Conservation (phyloP, 2,329 filamentous ascomycete species). For the Periconia sp. region DNA sequence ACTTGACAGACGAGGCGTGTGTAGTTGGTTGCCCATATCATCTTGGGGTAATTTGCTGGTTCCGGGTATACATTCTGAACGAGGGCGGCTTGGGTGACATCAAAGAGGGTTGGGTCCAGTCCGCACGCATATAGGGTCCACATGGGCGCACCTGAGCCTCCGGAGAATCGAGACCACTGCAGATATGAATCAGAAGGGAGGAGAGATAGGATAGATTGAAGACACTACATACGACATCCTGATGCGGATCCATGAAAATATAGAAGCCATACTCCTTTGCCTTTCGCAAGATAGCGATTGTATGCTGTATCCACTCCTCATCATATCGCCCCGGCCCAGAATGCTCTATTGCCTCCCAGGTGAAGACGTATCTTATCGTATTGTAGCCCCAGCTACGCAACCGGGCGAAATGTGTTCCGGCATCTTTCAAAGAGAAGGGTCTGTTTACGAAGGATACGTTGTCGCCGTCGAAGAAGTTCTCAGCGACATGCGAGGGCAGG, state of each 20-base stretch:
- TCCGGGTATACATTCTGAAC: slow-evolving; percentile 94
- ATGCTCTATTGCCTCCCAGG: slow-evolving; percentile 98
- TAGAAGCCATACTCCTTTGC: slow-evolving; percentile 94
- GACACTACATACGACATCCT: slow-evolving; percentile 78
- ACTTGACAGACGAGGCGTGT: slow-evolving; percentile 83
- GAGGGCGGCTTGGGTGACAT: slow-evolving; percentile 85
- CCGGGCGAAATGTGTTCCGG: slow-evolving; percentile 83
- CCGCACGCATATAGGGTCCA: slow-evolving; percentile 98
- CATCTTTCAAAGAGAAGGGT: slow-evolving; percentile 83
- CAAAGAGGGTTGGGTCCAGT: slow-evolving; percentile 84
- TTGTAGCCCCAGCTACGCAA: slow-evolving; percentile 93
- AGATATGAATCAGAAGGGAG: slow-evolving; percentile 26
- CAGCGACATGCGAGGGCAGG: slow-evolving; percentile 76
- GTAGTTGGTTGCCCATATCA: slow-evolving; percentile 99
- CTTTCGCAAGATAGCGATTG: slow-evolving; percentile 80
- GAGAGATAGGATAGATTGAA: slow-evolving; percentile 5
- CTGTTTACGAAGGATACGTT: slow-evolving; percentile 86
- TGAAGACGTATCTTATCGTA: slow-evolving; percentile 94
- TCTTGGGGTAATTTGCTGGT: slow-evolving; percentile 88
- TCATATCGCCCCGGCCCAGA: slow-evolving; percentile 91
- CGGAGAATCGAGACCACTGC: slow-evolving; percentile 91
- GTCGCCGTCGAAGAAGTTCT: slow-evolving; percentile 91
- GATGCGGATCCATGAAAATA: slow-evolving; percentile 97
- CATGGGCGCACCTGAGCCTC: slow-evolving; percentile 93
- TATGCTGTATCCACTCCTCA: slow-evolving; percentile 90